A percentile compares a stretch with the other conserved stretches of the same genome.
These are phyloP conservation scores for Prototheca wickerhamii DNA, from an alignment of 163 green algal species.

Conservation along the genomic window DNA sequence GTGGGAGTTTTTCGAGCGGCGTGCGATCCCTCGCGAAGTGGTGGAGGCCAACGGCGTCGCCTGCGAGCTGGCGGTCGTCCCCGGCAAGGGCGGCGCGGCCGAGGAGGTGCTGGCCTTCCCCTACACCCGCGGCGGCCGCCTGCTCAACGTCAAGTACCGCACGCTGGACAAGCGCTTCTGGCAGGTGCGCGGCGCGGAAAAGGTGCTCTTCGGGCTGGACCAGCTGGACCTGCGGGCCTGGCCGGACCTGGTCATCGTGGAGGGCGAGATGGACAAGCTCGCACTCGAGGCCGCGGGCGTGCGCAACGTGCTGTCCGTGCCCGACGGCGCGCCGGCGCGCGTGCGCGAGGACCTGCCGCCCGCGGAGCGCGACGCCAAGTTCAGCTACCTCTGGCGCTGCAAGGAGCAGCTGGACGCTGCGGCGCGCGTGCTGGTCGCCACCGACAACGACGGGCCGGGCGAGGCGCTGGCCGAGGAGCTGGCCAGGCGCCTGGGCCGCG, in stretches of 20 bases:
- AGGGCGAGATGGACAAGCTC: slow-evolving; percentile 65
- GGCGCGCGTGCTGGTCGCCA: slow-evolving; percentile 49
- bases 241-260: slow-evolving; percentile 45
- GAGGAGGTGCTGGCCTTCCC: slow-evolving; percentile 59
- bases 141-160: slow-evolving; percentile 90
- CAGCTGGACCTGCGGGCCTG: slow-evolving; percentile 30
- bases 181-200: slow-evolving; percentile 65
- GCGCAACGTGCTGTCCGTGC: slow-evolving; percentile 55
- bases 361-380: slow-evolving; percentile 60
- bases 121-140: slow-evolving; percentile 52
- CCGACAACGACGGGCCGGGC: slow-evolving; percentile 67
- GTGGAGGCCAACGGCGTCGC: slow-evolving; percentile 28
- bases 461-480: slow-evolving; percentile 70
- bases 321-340: slow-evolving; percentile 56
- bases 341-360: slow-evolving; percentile 35
- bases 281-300: slow-evolving; percentile 50
- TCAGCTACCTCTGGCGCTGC: slow-evolving; percentile 70
- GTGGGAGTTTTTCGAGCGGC: slow-evolving; percentile 33
- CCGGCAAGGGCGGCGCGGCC: not conserved
- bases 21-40: slow-evolving; percentile 34
- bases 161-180: slow-evolving; percentile 49
- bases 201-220: slow-evolving; percentile 79
- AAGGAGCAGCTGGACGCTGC: slow-evolving; percentile 44
- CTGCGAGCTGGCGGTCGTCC: slow-evolving; percentile 2
- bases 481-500: slow-evolving; percentile 52